Evolutionary conservation across 2,329 filamentous ascomycete genomes (phyloP).

Genomic region (Pleurostoma richardsiae): DNA sequence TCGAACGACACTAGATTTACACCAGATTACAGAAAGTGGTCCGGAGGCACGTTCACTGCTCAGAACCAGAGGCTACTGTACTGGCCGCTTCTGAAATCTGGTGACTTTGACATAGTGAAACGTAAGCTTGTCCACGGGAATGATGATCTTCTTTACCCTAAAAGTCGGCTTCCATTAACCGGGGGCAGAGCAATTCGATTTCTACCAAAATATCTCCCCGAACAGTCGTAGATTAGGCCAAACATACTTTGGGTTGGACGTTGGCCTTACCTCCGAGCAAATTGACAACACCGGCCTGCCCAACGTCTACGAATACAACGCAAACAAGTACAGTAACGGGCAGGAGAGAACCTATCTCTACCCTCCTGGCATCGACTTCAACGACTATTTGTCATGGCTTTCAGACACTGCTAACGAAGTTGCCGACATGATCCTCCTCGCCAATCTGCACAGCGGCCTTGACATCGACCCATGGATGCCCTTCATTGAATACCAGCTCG

Average conservation of each 20-base stretch:
- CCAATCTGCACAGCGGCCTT: neutral
- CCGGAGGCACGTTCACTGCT: conserved; percentile 2
- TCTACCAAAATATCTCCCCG: conserved; percentile 1
- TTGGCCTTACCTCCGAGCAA: neutral
- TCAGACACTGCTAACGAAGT: neutral
- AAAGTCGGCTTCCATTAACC: too few relatives aligned
- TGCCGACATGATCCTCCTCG: neutral
- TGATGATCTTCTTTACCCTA: too few relatives aligned
- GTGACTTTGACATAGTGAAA: conserved; percentile 2
- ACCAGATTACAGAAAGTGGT: conserved; percentile 2
- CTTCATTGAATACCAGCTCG: conserved; percentile 3
- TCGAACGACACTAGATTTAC: neutral
- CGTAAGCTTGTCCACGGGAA: neutral
- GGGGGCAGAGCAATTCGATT: neutral
- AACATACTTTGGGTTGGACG: too few relatives aligned
- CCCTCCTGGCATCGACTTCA: neutral
- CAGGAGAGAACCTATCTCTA: neutral
- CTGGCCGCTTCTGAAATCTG: conserved; percentile 2
- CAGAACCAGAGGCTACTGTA: conserved; percentile 3
- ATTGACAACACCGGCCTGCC: conserved; percentile 2
- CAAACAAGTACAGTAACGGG: neutral
- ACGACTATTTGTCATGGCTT: neutral
- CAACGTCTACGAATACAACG: conserved; percentile 1
- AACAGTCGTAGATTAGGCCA: too few relatives aligned
- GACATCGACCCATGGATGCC: neutral